A percentile compares a stretch with the other conserved stretches of the same genome.
phyloP scores from a whole-genome alignment of 1,284 basidiomycete genomes.

The Ustilago xerochloae region DNA sequence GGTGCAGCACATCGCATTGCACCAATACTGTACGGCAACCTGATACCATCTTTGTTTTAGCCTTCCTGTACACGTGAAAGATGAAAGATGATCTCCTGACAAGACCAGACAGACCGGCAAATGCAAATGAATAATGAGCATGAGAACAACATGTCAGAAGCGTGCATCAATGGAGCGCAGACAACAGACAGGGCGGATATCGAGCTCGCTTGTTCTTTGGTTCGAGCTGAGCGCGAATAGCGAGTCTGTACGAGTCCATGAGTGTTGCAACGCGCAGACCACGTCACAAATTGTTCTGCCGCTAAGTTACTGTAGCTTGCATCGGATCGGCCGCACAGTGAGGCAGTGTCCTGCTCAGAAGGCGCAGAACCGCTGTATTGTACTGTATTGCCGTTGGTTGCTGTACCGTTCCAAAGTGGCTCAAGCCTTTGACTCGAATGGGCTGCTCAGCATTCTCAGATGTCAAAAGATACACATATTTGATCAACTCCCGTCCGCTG shows the following conservation, averaged over 20 bases:
- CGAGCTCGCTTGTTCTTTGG: not conserved
- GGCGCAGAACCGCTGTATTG: no score
- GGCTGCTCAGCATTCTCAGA: not conserved
- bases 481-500: not conserved
- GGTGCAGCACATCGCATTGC: slow-evolving; percentile 19
- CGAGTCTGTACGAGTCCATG: no score
- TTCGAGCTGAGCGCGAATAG: not conserved
- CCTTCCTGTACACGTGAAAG: no score
- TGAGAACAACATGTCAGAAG: slow-evolving; percentile 2
- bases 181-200: not conserved
- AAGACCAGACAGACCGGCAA: not conserved
- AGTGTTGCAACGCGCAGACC: not conserved
- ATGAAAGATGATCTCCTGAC: not conserved
- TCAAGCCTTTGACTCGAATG: not conserved
- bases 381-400: not conserved
- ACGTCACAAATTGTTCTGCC: not conserved
- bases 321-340: not conserved
- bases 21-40: not conserved
- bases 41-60: no score
- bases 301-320: no score
- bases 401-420: no score
- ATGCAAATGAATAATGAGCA: not conserved
- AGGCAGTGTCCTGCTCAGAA: not conserved
- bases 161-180: slow-evolving; percentile 13
- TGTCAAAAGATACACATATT: not conserved